A percentile compares a stretch with the other conserved stretches of the same genome.
Conservation (phyloP, 345 rosid genomes). For the Linum trigynum region DNA sequence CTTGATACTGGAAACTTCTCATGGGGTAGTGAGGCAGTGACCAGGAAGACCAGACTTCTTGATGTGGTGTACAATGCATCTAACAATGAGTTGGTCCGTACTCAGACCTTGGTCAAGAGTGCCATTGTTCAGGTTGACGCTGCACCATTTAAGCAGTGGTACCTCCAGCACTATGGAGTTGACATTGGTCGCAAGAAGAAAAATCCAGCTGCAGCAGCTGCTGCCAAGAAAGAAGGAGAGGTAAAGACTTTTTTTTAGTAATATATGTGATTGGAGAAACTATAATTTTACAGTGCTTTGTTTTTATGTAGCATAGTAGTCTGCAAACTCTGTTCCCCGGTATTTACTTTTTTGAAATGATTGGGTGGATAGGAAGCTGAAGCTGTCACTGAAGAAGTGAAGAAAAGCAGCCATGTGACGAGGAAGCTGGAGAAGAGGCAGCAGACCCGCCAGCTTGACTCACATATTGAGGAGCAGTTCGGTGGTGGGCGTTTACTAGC, state of each 20-base stretch:
- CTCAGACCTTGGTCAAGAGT: constrained; percentile 11
- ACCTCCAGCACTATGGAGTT: constrained; percentile 11
- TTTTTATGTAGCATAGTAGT: too few species aligned
- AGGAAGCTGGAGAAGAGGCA: constrained; percentile 6
- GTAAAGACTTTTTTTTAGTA: background rate
- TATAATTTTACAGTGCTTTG: background rate
- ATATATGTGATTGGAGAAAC: background rate
- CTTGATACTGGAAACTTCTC: constrained; percentile 10
- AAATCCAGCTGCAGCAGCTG: background rate
- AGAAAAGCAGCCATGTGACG: constrained; percentile 4
- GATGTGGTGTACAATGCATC: constrained; percentile 12
- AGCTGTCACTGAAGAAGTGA: constrained; percentile 4
- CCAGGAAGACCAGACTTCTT: constrained; percentile 6
- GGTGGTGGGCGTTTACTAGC: constrained; percentile 3
- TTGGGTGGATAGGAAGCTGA: constrained; percentile 5
- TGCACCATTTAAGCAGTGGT: constrained; percentile 9
- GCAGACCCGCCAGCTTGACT: background rate
- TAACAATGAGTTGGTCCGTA: constrained; percentile 9
- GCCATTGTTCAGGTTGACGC: constrained; percentile 11
- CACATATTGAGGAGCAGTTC: constrained; percentile 8
- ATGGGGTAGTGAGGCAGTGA: constrained; percentile 6
- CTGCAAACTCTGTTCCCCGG: background rate
- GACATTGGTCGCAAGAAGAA: constrained; percentile 13
- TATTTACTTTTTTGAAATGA: background rate
- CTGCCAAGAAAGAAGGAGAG: constrained; percentile 8